A percentile compares a stretch with the other conserved stretches of the same genome.
These are phyloP conservation scores for Dianthus caryophyllus DNA, from an alignment of 148 eudicot species.

Conservation along the genomic window DNA sequence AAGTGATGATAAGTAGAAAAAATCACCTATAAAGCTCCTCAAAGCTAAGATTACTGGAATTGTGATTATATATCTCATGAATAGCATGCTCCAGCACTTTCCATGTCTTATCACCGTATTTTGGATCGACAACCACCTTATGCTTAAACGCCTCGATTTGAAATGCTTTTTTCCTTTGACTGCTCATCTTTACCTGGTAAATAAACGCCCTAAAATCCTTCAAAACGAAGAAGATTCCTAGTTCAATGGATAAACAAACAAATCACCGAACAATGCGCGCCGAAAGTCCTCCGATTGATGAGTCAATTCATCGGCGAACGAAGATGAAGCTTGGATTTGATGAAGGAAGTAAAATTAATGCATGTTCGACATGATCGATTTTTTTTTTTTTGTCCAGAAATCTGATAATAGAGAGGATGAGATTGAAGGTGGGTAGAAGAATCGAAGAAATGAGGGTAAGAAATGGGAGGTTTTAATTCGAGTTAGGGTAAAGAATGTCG, in stretches of 20 bases:
- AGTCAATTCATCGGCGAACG: not conserved
- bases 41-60: constrained; percentile 72
- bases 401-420: constrained; percentile 1
- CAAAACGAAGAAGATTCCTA: not conserved
- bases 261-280: not conserved
- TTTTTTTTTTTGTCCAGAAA: not conserved
- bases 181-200: constrained; percentile 34
- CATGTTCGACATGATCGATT: not conserved
- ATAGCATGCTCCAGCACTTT: constrained; percentile 76
- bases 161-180: constrained; percentile 66
- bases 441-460: not conserved
- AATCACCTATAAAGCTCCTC: constrained; percentile 74
- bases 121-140: constrained; percentile 74
- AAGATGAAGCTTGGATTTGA: not conserved
- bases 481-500: constrained; percentile 7
- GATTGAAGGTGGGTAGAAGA: not conserved
- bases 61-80: constrained; percentile 72
- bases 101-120: constrained; percentile 83
- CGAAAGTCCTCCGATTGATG: not conserved
- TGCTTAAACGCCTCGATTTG: constrained; percentile 81
- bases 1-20: not conserved
- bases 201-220: not conserved
- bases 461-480: constrained; percentile 25
- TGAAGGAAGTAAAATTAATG: not conserved
- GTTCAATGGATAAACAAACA: not conserved